A percentile compares a stretch with the other conserved stretches of the same genome.
Evolutionary conservation across 192 early-diverging fungal genomes (phyloP).

Genomic region (Physocladia obscura): DNA sequence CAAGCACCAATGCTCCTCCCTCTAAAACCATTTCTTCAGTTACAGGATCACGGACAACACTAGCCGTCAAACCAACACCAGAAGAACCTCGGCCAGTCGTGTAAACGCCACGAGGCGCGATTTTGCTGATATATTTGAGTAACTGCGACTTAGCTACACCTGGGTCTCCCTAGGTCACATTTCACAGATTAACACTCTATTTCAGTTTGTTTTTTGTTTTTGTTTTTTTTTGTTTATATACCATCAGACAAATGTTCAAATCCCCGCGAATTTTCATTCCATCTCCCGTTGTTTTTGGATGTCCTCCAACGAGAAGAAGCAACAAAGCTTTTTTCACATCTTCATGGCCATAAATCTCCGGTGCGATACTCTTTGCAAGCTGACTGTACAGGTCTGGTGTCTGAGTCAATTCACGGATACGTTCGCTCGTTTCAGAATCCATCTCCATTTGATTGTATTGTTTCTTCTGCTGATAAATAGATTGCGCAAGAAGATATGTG

Average conservation of each 20-base stretch:
- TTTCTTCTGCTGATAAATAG: constrained; percentile 84
- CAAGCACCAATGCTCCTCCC: constrained; percentile 94
- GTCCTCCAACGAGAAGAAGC: constrained; percentile 84
- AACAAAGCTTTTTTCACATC: constrained; percentile 71
- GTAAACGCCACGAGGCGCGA: constrained; percentile 93
- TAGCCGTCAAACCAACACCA: constrained; percentile 94
- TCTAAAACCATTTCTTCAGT: constrained; percentile 97
- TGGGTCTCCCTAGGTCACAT: constrained; percentile 78
- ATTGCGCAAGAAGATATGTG: constrained; percentile 89
- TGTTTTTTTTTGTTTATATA: background rate
- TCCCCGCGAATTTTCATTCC: constrained; percentile 97
- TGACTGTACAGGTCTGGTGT: constrained; percentile 76
- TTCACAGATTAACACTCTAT: no score
- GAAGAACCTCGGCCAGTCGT: constrained; percentile 95
- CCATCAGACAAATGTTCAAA: constrained; percentile 94
- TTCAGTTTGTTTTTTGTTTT: no score
- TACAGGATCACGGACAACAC: constrained; percentile 87
- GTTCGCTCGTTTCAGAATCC: constrained; percentile 30
- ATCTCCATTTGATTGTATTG: constrained; percentile 81
- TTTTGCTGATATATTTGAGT: constrained; percentile 88
- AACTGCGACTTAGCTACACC: constrained; percentile 98
- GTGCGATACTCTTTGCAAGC: constrained; percentile 84
- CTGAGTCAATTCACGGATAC: constrained; percentile 51
- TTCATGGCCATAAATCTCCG: constrained; percentile 66
- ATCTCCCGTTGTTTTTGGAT: constrained; percentile 79